Conservation (phyloP, 1,284 basidiomycete genomes). For the Pisolithus thermaeus region DNA sequence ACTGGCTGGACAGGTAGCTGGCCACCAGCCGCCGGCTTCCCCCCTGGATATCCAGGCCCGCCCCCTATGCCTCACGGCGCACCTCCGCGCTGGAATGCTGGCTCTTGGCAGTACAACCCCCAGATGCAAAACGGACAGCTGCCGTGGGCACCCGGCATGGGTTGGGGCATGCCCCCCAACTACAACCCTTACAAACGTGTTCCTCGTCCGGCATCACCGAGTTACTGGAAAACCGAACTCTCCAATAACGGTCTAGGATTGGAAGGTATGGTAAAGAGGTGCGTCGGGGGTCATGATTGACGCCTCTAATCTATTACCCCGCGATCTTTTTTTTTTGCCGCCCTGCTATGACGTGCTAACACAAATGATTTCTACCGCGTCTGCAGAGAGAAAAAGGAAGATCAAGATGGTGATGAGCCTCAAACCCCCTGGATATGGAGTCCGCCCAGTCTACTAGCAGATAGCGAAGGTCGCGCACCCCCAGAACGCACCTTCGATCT, state of each 20-base stretch:
- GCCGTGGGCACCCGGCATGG: conserved; percentile 26
- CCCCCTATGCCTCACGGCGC: conserved; percentile 18
- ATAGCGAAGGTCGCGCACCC: conserved; percentile 23
- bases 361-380: conserved; percentile 2
- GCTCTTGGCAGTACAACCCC: conserved; percentile 29
- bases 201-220: conserved; percentile 50
- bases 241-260: conserved; percentile 60
- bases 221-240: conserved; percentile 54
- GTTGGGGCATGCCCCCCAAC: conserved; percentile 23
- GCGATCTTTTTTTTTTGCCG: neutral
- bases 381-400: conserved; percentile 32
- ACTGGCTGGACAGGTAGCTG: conserved; percentile 31
- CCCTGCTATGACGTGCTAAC: conserved; percentile 6
- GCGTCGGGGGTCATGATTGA: conserved; percentile 22
- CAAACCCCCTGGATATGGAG: conserved; percentile 44
- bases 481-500: conserved; percentile 29
- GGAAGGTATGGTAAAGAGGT: conserved; percentile 58
- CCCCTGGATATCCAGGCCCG: conserved; percentile 30
- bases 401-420: conserved; percentile 26
- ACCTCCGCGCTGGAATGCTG: conserved; percentile 25
- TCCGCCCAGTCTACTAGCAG: conserved; percentile 30
- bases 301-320: neutral
- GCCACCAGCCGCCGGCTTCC: conserved; percentile 23
- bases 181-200: conserved; percentile 59
- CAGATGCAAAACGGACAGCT: conserved; percentile 22